Base-by-base conservation (phyloP, 2,329 filamentous ascomycete genomes). In the Phaeoacremonium minimum region DNA sequence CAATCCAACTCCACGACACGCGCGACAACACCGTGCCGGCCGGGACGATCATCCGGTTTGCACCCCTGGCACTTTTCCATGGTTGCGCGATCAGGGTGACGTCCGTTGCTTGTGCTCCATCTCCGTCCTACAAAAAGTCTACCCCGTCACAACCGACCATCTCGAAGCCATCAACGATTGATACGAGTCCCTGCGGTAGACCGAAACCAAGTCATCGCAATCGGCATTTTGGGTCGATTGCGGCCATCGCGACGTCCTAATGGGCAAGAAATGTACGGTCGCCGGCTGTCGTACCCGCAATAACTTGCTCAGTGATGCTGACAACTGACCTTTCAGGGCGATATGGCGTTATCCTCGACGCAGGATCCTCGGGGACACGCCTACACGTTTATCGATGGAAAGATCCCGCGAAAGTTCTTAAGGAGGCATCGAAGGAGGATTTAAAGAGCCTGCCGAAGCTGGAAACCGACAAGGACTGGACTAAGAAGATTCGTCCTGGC, bases 271-370 rank as follows among this genome's bases (percentile, higher is more conserved):
- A 40, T 45, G 42, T 42, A 30, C 28, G 34, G 29, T 12, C 18
- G 13, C 14, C 22, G 17, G 15, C 7, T 15, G n/a, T 14, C 18
- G 18, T 8, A 2, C n/a, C 16, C 16, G 9, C 8, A 6, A 13
- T 15, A 9, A 6, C 18, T 15, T 8, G 18, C 33, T 15, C 20
- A 14, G 11, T 14, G 2, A 32, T 33, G 33, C 40, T 43, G 15
- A 41, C 18, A 5, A 26, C 15, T n/a, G 26, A 33, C 30, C 18
- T 30, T 32, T 14, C 34, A 80, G 75, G 72, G 55, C 75, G 78
- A 67, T 96, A 94, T 73, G 93, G 90, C 58, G 87, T 97, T 52
- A 90, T 98, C 57, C 78, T 98, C 55, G 93, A 98, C 75, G 93
- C 93, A 59, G 93, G 93, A 50, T 97, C 93, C 62, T 97, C 93